These are phyloP conservation scores for Sistotremastrum suecicum DNA, from an alignment of 768 basidiomycete species.

Conservation along the genomic window DNA sequence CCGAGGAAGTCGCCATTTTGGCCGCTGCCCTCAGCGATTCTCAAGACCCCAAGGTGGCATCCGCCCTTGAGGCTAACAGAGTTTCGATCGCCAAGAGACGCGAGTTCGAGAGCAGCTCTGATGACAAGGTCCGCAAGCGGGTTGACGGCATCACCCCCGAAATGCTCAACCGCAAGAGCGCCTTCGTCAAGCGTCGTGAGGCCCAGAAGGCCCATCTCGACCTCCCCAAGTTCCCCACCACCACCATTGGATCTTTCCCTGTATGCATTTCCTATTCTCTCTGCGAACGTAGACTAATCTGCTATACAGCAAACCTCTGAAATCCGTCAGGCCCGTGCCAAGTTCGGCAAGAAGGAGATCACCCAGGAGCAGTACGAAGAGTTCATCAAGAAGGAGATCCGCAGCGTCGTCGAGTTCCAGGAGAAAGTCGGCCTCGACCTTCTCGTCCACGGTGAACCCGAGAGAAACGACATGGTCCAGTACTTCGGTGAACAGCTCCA, in stretches of 20 bases:
- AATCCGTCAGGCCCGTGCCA: conserved; percentile 93
- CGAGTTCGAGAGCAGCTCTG: conserved; percentile 84
- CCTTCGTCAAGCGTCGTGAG: conserved; percentile 77
- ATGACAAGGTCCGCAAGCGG: conserved; percentile 90
- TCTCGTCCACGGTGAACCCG: conserved; percentile 96
- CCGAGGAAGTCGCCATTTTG: conserved; percentile 74
- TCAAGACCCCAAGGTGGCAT: conserved; percentile 54
- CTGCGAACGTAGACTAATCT: conserved; percentile 6
- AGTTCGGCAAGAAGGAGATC: conserved; percentile 84
- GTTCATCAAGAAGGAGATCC: conserved; percentile 97
- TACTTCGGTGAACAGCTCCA: conserved; percentile 95
- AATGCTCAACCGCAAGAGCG: conserved; percentile 75
- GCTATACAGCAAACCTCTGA: conserved; percentile 84
- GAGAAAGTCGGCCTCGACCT: conserved; percentile 93
- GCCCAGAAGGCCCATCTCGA: conserved; percentile 79
- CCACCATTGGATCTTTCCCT: conserved; percentile 98
- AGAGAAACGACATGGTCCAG: conserved; percentile 99
- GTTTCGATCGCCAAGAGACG: conserved; percentile 86
- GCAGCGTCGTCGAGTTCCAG: conserved; percentile 89
- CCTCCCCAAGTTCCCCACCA: conserved; percentile 95
- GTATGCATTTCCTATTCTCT: conserved; percentile 24
- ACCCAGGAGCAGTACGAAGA: conserved; percentile 80
- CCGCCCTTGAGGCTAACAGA: conserved; percentile 80
- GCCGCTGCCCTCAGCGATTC: conserved; percentile 78
- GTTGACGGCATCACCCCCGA: conserved; percentile 83